Base-by-base conservation (phyloP, 2,329 filamentous ascomycete species). In the Knufia fluminis region DNA sequence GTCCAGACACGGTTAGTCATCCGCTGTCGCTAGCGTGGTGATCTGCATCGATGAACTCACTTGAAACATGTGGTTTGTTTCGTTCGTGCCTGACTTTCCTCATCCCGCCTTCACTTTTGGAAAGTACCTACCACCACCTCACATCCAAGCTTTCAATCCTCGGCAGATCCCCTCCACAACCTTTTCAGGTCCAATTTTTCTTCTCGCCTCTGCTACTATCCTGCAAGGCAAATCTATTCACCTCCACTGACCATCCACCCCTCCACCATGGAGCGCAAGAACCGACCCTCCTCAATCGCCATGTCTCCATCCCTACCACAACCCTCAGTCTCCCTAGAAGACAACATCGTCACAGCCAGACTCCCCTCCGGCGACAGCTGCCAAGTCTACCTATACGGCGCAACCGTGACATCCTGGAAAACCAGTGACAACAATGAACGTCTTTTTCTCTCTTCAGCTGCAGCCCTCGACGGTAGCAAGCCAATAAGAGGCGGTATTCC, bases 381-480 rank as follows among this genome's bases (percentile, higher is more conserved):
- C 58, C 82, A 88, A 57, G 76, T 98, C 32, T 75, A 95, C 53
- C 80, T 97, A n/a, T 86, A 86, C 62, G 92, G 92, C 51, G 92
- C 92, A 9, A 97, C 90, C 1, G 85, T 98, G 42, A 82, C 86
- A 52, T 92, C 85, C 68, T 98, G 92, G 92, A 94, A 92, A 74
- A 83, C 85, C 63, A 78, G 81, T 52, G 74, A 78, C 51, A 85
- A 85, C 42, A 71, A 79, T 49, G 90, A 96, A 72, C 89, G 89
- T 69, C 76, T 96, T 48, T 96, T 88, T 77, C 63, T 96, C 58
- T 92, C 86, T 68, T 80, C 89, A 53, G 80, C 76, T 51, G 85
- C 90, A 39, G 80, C 79, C 61, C 73, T 95, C 50, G 90, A 97
- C 64, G 91, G 92, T 46, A 83, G 77, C 59, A 95, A 94, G 73